These are phyloP conservation scores for Yamadazyma aaseri DNA, from an alignment of 1,139 yeast genomes.

Conservation along the genomic window DNA sequence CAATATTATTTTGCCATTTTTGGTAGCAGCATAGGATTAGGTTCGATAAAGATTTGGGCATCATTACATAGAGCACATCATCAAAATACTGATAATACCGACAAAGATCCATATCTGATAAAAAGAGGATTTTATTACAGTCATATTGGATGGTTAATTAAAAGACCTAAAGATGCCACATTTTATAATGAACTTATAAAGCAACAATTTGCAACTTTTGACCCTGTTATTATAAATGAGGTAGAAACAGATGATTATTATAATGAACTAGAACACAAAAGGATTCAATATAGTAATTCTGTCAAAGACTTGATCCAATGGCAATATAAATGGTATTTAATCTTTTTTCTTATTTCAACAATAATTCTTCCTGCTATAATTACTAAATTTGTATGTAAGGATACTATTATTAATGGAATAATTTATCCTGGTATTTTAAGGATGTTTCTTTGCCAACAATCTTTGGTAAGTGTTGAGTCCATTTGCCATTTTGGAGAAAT, in stretches of 20 bases:
- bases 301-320: constrained; percentile 43
- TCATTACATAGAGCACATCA: constrained; percentile 70
- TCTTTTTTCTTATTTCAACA: constrained; percentile 45
- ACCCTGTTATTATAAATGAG: constrained; percentile 16
- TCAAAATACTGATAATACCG: constrained; percentile 61
- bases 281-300: constrained; percentile 19
- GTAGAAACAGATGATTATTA: constrained; percentile 11
- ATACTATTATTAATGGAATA: constrained; percentile 54
- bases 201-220: constrained; percentile 37
- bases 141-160: constrained; percentile 64
- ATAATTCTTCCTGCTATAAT: constrained; percentile 49
- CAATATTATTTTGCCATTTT: constrained; percentile 48
- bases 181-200: constrained; percentile 39
- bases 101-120: constrained; percentile 64
- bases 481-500: constrained; percentile 52
- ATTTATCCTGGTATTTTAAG: constrained; percentile 63
- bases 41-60: constrained; percentile 63
- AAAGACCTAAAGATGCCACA: constrained; percentile 44
- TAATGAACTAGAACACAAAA: constrained; percentile 24
- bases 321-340: constrained; percentile 53
- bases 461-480: constrained; percentile 55
- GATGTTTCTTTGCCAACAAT: constrained; percentile 57
- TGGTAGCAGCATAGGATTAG: constrained; percentile 63
- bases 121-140: constrained; percentile 59
- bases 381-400: constrained; percentile 35